Base-by-base conservation (phyloP, 2,329 filamentous ascomycete genomes). In the Neonectria magnoliae region DNA sequence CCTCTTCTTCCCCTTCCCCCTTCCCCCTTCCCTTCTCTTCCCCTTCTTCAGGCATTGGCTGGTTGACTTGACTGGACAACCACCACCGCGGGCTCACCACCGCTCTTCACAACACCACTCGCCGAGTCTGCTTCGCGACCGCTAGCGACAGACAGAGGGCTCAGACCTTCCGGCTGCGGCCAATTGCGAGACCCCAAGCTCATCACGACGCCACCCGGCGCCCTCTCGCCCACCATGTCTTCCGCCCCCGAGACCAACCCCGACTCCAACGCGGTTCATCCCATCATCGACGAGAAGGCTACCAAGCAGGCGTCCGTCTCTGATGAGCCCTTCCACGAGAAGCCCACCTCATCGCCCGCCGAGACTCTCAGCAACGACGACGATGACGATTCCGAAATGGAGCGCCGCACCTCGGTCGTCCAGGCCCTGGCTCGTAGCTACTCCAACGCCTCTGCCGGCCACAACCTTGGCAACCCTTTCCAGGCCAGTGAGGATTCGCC, bases 351-450 rank as follows among this genome's bases (percentile, higher is more conserved):
- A 64, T 77, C 76, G 6, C 70, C 75, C 3, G 67, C 72, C 27
- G 68, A 69, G 8, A 76, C 75, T 3, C 47, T 75, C 10, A 73
- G 78, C 5, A 79, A 80, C 61, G 76, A 66, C 1, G 70, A 72
- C 2, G 69, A 76, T 36, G 73, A 71, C n/a, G 71, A 75, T 60
- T 75, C 74, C 4, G 85, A 87, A 75, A 78, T 84, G 78, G 79
- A 80, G 57, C 83, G 85, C 54, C 83, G 87, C 66, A 78, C 81
- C 60, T 86, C 83, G 9, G 76, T 84, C 27, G 85, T 89, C 20
- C 85, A 87, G 69, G 80, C 81, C n/a, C 79, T 89, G 5, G 87
- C 87, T 1, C 83, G 85, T 55, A 81, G 82, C 64, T 87, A 86
- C 71, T 88, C 87, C 4, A 79, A 79, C 36, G 81, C 83, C 62